Base-by-base conservation (phyloP, 331 rosid genomes). In the Arachis monticola region DNA sequence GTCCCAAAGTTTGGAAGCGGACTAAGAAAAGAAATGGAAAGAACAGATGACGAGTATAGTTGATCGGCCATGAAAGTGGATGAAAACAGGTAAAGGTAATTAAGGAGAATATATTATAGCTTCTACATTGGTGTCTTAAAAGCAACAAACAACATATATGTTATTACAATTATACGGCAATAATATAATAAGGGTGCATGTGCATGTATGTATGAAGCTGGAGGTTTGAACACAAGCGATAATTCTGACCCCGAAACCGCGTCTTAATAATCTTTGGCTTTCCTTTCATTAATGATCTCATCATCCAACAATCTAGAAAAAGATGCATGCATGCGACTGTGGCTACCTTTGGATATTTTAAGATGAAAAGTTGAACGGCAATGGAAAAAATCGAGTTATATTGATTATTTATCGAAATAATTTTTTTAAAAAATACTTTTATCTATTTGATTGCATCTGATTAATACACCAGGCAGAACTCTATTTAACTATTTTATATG, bases 201-300 rank as follows among this genome's bases (percentile, higher is more conserved):
- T 32, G 3, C 38, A 35, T 35, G 40, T 35, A 35, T 35, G 40
- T 13, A 30, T 42, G 70, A 70, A 45, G 13, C 0, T 7, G 0
- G 45, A 3, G 45, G 62, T 78, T 30, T 78, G 73, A 56, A 78
- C 77, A 46, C 77, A 55, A 1, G 45, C 8, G 7, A 46, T 46
- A 1, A 6, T 2, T 61, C 65, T 41, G 45, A n/a, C 31, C 48
- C 10, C 5, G n/a, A 46, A 80, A 75, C 45, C 84, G 77, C 77
- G 80, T 80, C 11, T 5, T 35, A 35, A 42, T 31, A 9, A 47
- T 10, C 60, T 17, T 59, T 48, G 60, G 50, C 10, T 11, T 5
- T 4, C 0, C 3, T 50, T 50, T 57, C 46, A 5, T 61, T 60
- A 2, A 32, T 32, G n/a, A 9, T 6, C 30, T 45, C 8, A 17